Percentiles rank a stretch among this genome's conserved stretches.
phyloP scores from a whole-genome alignment of 2,329 filamentous ascomycete genomes.

The Pestalotiopsis sp. region DNA sequence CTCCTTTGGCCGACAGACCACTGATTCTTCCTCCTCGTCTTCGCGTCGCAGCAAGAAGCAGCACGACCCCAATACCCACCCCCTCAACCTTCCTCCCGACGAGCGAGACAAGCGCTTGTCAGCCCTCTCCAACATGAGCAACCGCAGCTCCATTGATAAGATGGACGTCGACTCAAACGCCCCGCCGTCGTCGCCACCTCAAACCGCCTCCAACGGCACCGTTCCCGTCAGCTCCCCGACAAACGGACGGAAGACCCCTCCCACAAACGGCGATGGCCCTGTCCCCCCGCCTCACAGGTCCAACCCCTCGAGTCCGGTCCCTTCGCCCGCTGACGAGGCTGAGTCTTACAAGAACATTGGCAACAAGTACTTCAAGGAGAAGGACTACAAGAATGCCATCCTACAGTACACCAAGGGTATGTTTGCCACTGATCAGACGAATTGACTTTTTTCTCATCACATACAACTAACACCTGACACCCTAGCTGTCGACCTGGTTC shows the following conservation, averaged over 20 bases:
- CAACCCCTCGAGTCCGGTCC: conserved; percentile 60
- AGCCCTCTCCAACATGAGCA: conserved; percentile 64
- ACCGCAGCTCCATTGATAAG: conserved; percentile 53
- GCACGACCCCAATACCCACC: conserved; percentile 74
- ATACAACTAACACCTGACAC: conserved; percentile 15
- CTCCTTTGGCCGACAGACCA: conserved; percentile 41
- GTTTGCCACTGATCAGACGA: conserved; percentile 17
- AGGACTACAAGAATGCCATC: conserved; percentile 85
- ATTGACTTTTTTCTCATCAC: conserved; percentile 15
- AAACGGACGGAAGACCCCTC: conserved; percentile 37
- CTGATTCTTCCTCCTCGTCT: conserved; percentile 47
- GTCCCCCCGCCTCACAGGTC: conserved; percentile 74
- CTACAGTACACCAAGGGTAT: conserved; percentile 93
- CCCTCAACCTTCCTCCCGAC: conserved; percentile 87
- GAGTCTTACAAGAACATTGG: conserved; percentile 91
- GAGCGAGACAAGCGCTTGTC: conserved; percentile 75
- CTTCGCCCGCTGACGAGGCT: conserved; percentile 69
- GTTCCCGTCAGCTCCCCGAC: conserved; percentile 51
- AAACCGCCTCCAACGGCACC: conserved; percentile 43
- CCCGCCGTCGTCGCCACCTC: conserved; percentile 51
- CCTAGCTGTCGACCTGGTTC: conserved; percentile 86
- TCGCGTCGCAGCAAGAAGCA: conserved; percentile 52
- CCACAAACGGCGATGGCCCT: conserved; percentile 49
- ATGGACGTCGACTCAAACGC: conserved; percentile 75
- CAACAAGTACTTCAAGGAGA: conserved; percentile 97